Percentiles rank a stretch among this genome's conserved stretches.
phyloP scores from a whole-genome alignment of 371 early-diverging fungal genomes.

The Blastocladiella emersonii region DNA sequence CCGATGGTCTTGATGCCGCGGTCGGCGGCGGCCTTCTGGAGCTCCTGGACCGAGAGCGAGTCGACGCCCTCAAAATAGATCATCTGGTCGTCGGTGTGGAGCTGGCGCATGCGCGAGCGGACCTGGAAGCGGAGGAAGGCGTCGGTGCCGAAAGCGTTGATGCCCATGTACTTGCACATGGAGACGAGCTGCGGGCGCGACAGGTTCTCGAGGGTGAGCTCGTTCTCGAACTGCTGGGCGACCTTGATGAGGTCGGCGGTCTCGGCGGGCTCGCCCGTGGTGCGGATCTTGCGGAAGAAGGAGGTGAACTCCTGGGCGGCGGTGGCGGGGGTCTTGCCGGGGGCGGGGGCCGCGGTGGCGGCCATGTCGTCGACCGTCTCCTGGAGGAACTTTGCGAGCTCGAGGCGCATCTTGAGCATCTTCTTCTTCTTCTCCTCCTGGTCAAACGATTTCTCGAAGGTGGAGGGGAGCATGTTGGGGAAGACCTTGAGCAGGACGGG shows the following conservation, averaged over 20 bases:
- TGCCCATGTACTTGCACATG: constrained; percentile 85
- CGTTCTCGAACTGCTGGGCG: constrained; percentile 78
- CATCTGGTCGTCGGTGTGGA: constrained; percentile 78
- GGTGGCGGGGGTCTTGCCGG: constrained; percentile 20
- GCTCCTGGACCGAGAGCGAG: constrained; percentile 63
- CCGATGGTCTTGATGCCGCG: constrained; percentile 84
- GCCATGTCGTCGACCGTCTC: constrained; percentile 85
- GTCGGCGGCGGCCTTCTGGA: constrained; percentile 72
- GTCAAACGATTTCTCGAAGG: constrained; percentile 61
- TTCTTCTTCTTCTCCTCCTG: constrained; percentile 83
- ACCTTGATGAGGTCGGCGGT: constrained; percentile 70
- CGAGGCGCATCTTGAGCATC: constrained; percentile 72
- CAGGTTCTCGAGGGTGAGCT: constrained; percentile 81
- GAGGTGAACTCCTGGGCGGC: constrained; percentile 65
- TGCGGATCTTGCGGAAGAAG: constrained; percentile 74
- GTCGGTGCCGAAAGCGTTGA: constrained; percentile 91
- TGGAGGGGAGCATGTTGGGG: constrained; percentile 93
- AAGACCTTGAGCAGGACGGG: constrained; percentile 86
- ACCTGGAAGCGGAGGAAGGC: constrained; percentile 81
- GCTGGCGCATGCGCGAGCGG: constrained; percentile 64
- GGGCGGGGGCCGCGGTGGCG: constrained; percentile 30
- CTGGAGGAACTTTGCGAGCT: constrained; percentile 86
- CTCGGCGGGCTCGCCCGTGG: constrained; percentile 66
- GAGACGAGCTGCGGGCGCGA: constrained; percentile 86
- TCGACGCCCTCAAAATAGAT: constrained; percentile 84